A percentile compares a stretch with the other conserved stretches of the same genome.
These are phyloP conservation scores for Amanita polypyramis DNA, from an alignment of 768 basidiomycete genomes.

Conservation along the genomic window DNA sequence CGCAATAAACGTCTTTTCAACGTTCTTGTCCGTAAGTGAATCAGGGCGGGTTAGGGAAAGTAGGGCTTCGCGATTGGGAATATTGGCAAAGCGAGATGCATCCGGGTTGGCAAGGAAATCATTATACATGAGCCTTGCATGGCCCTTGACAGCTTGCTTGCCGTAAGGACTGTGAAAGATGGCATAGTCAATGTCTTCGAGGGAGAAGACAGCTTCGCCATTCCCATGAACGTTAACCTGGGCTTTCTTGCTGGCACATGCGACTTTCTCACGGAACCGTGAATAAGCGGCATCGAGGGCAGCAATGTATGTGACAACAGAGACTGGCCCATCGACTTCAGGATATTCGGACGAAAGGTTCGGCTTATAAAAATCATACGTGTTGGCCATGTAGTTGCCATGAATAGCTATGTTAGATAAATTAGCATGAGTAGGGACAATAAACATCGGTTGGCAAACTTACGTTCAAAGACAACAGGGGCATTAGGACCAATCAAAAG, in stretches of 20 bases:
- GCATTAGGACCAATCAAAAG: constrained; percentile 95
- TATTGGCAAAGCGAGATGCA: constrained; percentile 54
- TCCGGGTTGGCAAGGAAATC: constrained; percentile 82
- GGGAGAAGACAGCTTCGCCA: constrained; percentile 50
- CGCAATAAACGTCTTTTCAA: constrained; percentile 91
- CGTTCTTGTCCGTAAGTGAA: constrained; percentile 84
- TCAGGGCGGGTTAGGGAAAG: constrained; percentile 56
- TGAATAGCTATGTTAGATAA: constrained; percentile 61
- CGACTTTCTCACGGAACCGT: constrained; percentile 73
- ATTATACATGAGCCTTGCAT: constrained; percentile 85
- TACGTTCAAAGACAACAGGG: constrained; percentile 90
- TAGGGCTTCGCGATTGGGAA: constrained; percentile 62
- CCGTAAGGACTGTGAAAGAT: constrained; percentile 98
- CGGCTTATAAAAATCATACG: constrained; percentile 99
- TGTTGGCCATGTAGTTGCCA: constrained; percentile 95
- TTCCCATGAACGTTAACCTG: constrained; percentile 25
- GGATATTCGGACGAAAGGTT: constrained; percentile 92
- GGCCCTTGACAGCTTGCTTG: constrained; percentile 96
- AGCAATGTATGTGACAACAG: constrained; percentile 89
- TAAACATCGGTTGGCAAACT: constrained; percentile 22
- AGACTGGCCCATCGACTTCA: constrained; percentile 94
- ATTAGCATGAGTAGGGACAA: constrained; percentile 4
- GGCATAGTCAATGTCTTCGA: constrained; percentile 82
- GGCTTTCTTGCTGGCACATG: constrained; percentile 47
- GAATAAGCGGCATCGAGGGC: constrained; percentile 88